phyloP scores from a whole-genome alignment of 805 yeast genomes.

The Isabelozyma rhagii region DNA sequence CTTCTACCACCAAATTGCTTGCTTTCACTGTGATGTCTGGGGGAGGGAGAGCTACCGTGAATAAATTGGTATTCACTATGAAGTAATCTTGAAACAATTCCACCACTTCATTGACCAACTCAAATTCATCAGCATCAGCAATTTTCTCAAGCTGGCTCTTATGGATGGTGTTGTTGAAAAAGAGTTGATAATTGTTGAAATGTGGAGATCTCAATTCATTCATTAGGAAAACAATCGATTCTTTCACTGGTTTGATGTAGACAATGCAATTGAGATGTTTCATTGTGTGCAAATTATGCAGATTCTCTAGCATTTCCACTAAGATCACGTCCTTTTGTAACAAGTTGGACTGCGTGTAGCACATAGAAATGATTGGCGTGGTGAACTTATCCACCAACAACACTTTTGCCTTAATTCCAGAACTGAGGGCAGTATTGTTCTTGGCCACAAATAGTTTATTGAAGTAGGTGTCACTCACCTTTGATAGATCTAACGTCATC shows the following conservation, averaged over 20 bases:
- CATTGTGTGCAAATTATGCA: constrained; percentile 63
- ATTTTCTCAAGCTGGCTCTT: constrained; percentile 79
- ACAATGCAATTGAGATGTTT: constrained; percentile 75
- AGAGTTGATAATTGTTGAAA: constrained; percentile 73
- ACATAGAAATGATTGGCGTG: constrained; percentile 81
- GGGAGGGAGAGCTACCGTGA: constrained; percentile 20
- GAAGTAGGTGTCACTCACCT: constrained; percentile 29
- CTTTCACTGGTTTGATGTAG: constrained; percentile 70
- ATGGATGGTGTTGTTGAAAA: constrained; percentile 70
- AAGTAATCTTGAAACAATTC: constrained; percentile 85
- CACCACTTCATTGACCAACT: constrained; percentile 68
- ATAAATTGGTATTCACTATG: constrained; percentile 68
- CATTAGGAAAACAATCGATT: constrained; percentile 55
- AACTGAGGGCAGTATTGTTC: constrained; percentile 11
- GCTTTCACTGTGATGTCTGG: constrained; percentile 32
- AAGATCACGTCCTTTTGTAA: constrained; percentile 81
- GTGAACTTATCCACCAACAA: constrained; percentile 77
- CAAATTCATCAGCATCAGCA: constrained; percentile 89
- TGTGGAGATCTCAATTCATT: constrained; percentile 76
- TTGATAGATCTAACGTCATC: constrained; percentile 25
- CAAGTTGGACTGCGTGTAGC: constrained; percentile 82
- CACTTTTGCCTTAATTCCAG: constrained; percentile 54
- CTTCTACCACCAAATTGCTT: constrained; percentile 30
- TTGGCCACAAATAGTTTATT: constrained; percentile 21
- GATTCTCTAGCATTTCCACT: constrained; percentile 54